Percentiles rank a stretch among this genome's conserved stretches.
Conservation (phyloP, 768 basidiomycete species). For the Fomitopsis serialis region DNA sequence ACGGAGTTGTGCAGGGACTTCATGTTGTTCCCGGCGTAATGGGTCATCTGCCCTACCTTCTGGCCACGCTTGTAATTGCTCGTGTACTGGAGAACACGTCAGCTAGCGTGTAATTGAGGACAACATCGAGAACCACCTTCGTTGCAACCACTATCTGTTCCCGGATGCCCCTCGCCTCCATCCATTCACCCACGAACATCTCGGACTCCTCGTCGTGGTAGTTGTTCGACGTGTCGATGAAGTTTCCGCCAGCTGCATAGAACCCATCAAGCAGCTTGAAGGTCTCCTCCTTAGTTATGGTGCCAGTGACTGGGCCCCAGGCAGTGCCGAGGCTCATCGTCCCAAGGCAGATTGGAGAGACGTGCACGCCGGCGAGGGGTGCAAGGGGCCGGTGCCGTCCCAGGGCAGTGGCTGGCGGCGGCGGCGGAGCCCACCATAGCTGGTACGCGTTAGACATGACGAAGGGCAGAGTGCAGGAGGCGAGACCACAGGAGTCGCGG, state of each 20-base stretch:
- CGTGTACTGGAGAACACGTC: slow-evolving; percentile 18
- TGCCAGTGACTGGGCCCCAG: slow-evolving; percentile 25
- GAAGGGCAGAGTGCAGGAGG: background rate
- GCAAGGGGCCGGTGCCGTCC: slow-evolving; percentile 28
- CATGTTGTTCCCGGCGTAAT: slow-evolving; percentile 38
- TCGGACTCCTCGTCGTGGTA: slow-evolving; percentile 31
- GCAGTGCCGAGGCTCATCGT: slow-evolving; percentile 34
- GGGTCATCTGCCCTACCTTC: slow-evolving; percentile 24
- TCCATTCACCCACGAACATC: slow-evolving; percentile 43
- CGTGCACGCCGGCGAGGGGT: slow-evolving; percentile 29
- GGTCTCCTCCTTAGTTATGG: slow-evolving; percentile 28
- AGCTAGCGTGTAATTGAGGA: no score
- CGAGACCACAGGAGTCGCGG: background rate
- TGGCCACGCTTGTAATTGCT: slow-evolving; percentile 20
- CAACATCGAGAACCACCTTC: slow-evolving; percentile 20
- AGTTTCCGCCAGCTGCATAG: slow-evolving; percentile 29
- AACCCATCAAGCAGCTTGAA: slow-evolving; percentile 24
- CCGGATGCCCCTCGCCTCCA: slow-evolving; percentile 31
- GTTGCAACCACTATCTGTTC: slow-evolving; percentile 42
- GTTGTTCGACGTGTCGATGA: slow-evolving; percentile 31
- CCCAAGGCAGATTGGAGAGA: slow-evolving; percentile 33
- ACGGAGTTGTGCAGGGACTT: slow-evolving; percentile 30
- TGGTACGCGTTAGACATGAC: background rate
- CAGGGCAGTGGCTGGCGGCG: slow-evolving; percentile 17
- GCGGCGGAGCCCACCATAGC: background rate